These are phyloP conservation scores for Lasiodiplodia gonubiensis DNA, from an alignment of 2,329 filamentous ascomycete genomes.

Conservation along the genomic window DNA sequence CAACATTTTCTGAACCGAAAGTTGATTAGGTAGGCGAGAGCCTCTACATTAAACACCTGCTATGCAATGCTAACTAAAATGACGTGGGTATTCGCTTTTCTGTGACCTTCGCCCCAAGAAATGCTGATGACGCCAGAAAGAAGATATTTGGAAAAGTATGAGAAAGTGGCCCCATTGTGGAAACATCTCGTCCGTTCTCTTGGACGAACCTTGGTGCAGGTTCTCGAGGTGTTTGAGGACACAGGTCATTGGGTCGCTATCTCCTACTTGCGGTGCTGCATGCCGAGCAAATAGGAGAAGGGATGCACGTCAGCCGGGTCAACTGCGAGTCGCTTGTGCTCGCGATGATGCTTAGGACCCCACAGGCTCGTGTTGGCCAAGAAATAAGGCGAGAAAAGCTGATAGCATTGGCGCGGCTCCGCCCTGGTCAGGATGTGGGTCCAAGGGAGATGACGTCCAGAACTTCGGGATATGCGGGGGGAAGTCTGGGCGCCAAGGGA, in stretches of 20 bases:
- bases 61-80: conserved; percentile 6
- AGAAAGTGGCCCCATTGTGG: background rate
- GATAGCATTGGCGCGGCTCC: conserved; percentile 41
- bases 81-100: conserved; percentile 22
- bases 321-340: no score
- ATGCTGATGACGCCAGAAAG: background rate
- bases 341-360: conserved; percentile 32
- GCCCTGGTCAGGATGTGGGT: conserved; percentile 45
- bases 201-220: no score
- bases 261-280: no score
- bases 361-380: conserved; percentile 34
- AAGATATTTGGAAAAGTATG: background rate
- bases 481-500: conserved; percentile 41
- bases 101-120: background rate
- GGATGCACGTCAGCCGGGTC: no score
- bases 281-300: no score
- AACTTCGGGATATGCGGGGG: conserved; percentile 39
- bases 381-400: conserved; percentile 37
- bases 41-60: background rate
- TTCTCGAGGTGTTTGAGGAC: no score
- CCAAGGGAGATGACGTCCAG: conserved; percentile 45
- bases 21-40: background rate
- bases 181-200: no score
- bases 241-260: no score
- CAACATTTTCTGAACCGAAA: background rate